A percentile compares a stretch with the other conserved stretches of the same genome.
These are phyloP conservation scores for Neobulgaria alba DNA, from an alignment of 2,329 filamentous ascomycete species.

Conservation along the genomic window DNA sequence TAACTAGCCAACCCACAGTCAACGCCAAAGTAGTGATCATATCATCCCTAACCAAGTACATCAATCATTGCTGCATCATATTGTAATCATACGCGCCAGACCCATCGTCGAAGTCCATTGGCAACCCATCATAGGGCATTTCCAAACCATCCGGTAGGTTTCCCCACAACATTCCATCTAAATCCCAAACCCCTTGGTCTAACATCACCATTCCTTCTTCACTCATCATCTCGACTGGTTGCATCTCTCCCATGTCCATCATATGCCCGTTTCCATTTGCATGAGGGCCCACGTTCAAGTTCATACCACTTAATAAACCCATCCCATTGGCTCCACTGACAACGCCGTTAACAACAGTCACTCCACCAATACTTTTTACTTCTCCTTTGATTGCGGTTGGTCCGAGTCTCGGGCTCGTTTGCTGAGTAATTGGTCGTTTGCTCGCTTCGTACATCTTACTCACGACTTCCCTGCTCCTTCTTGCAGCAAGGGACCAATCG, in stretches of 20 bases:
- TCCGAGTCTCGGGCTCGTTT: conserved; percentile 26
- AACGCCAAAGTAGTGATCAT: too few relatives aligned
- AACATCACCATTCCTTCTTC: conserved; percentile 45
- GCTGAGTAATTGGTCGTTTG: conserved; percentile 21
- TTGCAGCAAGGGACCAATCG: conserved; percentile 55
- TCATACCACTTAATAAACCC: conserved; percentile 21
- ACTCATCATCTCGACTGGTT: conserved; percentile 37
- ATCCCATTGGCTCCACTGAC: conserved; percentile 7
- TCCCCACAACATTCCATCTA: conserved; percentile 48
- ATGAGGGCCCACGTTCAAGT: conserved; percentile 15
- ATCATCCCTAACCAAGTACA: too few relatives aligned
- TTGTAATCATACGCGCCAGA: conserved; percentile 13
- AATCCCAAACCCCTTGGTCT: conserved; percentile 46
- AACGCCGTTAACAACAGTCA: conserved; percentile 11
- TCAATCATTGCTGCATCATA: conserved; percentile 20
- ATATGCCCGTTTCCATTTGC: conserved; percentile 16
- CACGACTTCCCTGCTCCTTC: conserved; percentile 54
- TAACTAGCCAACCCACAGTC: too few relatives aligned
- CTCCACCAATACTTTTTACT: conserved; percentile 2
- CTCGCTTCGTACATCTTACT: conserved; percentile 53
- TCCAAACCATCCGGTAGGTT: conserved; percentile 32
- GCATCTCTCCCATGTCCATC: conserved; percentile 29
- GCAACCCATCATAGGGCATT: conserved; percentile 26
- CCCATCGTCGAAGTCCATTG: conserved; percentile 20
- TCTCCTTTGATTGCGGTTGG: conserved; percentile 29